Conservation (phyloP, 805 yeast genomes). For the Wickerhamomyces bisporus region DNA sequence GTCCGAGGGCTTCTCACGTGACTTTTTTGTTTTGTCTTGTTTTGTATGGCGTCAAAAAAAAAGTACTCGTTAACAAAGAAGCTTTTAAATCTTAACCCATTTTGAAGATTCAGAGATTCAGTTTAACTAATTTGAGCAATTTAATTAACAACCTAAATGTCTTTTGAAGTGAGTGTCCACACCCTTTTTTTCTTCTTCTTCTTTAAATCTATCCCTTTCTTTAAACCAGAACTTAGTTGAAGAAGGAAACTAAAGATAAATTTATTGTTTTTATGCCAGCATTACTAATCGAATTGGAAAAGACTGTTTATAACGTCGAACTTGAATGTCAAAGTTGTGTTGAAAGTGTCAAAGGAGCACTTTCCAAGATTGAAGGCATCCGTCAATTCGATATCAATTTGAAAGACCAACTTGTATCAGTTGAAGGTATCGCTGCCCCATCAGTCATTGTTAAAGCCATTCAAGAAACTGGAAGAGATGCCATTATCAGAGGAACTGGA, state of each 20-base stretch:
- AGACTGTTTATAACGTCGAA: constrained; percentile 77
- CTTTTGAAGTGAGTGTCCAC: constrained; percentile 15
- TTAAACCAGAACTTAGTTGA: too few relatives aligned
- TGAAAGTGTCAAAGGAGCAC: constrained; percentile 31
- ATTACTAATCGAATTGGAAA: constrained; percentile 11
- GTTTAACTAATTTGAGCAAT: constrained; percentile 3
- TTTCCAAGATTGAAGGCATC: constrained; percentile 47
- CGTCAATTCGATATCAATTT: constrained; percentile 52
- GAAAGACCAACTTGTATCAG: constrained; percentile 53
- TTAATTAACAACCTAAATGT: too few relatives aligned
- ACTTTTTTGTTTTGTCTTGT: too few relatives aligned
- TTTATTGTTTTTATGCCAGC: constrained; percentile 3
- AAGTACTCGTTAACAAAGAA: neutral
- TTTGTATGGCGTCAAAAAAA: too few relatives aligned
- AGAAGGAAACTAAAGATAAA: neutral
- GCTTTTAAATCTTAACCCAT: too few relatives aligned
- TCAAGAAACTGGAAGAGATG: constrained; percentile 76
- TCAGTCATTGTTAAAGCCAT: constrained; percentile 64
- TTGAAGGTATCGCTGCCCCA: constrained; percentile 71
- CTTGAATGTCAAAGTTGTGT: constrained; percentile 61
- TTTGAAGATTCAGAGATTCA: too few relatives aligned
- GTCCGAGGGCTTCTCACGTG: too few relatives aligned
- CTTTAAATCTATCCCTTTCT: too few relatives aligned
- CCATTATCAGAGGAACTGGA: constrained; percentile 90
- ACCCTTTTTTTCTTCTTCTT: neutral